Percentiles rank a stretch among this genome's conserved stretches.
Evolutionary conservation across 177 flowering plant genomes (phyloP).

Genomic region (Vitis hybrid): DNA sequence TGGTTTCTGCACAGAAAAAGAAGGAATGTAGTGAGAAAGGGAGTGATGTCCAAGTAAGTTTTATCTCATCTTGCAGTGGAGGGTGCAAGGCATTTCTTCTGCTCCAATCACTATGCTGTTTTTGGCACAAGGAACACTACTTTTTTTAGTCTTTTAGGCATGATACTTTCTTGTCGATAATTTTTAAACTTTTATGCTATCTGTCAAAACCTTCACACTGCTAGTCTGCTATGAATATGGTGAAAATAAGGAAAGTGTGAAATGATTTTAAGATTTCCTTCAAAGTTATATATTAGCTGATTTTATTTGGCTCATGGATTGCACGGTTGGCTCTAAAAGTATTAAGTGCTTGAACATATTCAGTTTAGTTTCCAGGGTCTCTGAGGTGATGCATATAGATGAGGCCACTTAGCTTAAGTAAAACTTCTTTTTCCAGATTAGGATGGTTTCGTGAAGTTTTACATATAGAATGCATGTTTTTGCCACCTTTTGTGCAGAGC

Average conservation of each 20-base stretch:
- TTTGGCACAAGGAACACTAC: background rate
- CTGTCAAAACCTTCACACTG: no score
- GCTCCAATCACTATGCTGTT: background rate
- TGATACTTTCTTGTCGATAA: background rate
- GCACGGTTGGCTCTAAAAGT: background rate
- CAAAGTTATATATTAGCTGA: no score
- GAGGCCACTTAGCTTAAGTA: background rate
- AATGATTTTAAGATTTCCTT: background rate
- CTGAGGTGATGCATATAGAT: background rate
- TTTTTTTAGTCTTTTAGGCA: background rate
- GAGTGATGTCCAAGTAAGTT: slow-evolving; percentile 41
- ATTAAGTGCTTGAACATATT: background rate
- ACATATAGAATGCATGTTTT: slow-evolving; percentile 15
- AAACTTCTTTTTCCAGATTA: slow-evolving; percentile 13
- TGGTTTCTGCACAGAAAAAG: slow-evolving; percentile 16
- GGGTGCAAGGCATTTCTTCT: background rate
- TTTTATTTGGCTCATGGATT: background rate
- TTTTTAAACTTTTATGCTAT: background rate
- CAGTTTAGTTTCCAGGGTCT: background rate
- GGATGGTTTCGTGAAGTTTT: slow-evolving; percentile 16
- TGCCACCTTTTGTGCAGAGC: slow-evolving; percentile 35
- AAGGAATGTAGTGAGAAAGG: slow-evolving; percentile 29
- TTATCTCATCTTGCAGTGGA: background rate
- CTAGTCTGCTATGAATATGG: background rate
- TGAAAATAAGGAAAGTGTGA: background rate